These are phyloP conservation scores for Lolium multiflorum DNA, from an alignment of 176 grass and related monocot species.

Conservation along the genomic window DNA sequence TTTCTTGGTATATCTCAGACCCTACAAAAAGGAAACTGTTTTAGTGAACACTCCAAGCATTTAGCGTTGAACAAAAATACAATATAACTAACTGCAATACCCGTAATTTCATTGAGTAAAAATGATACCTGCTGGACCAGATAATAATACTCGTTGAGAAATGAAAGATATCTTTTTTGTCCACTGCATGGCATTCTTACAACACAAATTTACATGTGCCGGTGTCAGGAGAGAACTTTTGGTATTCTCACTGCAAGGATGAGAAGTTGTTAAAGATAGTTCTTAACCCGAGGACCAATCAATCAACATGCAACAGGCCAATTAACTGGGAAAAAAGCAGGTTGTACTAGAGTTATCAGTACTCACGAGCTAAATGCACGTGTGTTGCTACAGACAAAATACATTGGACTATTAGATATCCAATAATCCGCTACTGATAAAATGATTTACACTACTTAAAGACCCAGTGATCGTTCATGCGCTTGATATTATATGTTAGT, in stretches of 20 bases:
- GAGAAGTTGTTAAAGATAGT: conserved; percentile 49
- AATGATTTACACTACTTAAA: neutral
- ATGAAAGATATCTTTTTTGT: conserved; percentile 87
- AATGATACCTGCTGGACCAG: conserved; percentile 84
- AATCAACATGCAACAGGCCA: conserved; percentile 15
- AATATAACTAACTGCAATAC: conserved; percentile 8
- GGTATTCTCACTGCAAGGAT: conserved; percentile 78
- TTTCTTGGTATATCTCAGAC: conserved; percentile 97
- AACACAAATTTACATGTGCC: conserved; percentile 89
- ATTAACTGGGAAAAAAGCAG: conserved; percentile 16
- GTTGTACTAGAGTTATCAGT: conserved; percentile 10
- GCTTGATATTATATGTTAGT: neutral
- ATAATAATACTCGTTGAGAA: conserved; percentile 82
- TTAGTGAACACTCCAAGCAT: conserved; percentile 36
- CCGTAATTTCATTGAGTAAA: conserved; percentile 31
- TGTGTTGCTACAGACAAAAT: neutral
- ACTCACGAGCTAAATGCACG: neutral
- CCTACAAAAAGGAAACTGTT: conserved; percentile 54
- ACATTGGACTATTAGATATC: neutral
- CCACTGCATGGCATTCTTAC: conserved; percentile 75
- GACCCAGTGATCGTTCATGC: neutral
- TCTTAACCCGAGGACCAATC: conserved; percentile 22
- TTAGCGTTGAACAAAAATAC: conserved; percentile 1
- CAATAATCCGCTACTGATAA: neutral
- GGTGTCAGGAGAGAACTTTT: conserved; percentile 77